These are phyloP conservation scores for Dryas integrifolia DNA, from an alignment of 331 rosid species.

Conservation along the genomic window DNA sequence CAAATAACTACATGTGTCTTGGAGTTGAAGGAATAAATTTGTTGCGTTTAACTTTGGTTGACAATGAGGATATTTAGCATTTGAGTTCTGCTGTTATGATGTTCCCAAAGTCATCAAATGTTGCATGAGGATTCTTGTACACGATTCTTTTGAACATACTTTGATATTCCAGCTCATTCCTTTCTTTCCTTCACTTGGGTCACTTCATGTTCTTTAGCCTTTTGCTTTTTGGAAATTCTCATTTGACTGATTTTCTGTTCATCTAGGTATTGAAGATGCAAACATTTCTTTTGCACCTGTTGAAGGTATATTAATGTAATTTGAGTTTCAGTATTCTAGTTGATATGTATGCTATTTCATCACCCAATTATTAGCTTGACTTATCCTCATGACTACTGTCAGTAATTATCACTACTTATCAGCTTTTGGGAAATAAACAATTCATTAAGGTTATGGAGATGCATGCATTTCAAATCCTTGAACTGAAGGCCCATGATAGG, in stretches of 20 bases:
- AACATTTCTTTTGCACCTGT: conserved; percentile 81
- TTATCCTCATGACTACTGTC: neutral
- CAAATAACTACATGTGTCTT: neutral
- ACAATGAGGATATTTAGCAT: neutral
- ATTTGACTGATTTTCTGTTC: conserved; percentile 31
- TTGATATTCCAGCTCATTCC: neutral
- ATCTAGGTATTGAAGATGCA: conserved; percentile 78
- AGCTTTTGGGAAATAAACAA: neutral
- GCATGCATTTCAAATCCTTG: neutral
- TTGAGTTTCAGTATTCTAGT: conserved; percentile 2
- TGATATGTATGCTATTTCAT: neutral
- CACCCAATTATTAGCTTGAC: neutral
- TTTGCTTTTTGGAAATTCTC: neutral
- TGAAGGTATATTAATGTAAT: conserved; percentile 57
- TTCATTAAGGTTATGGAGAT: neutral
- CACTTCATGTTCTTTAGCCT: neutral
- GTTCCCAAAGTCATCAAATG: neutral
- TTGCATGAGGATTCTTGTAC: neutral
- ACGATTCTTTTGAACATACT: neutral
- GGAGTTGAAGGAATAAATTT: neutral
- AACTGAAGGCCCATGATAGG: neutral
- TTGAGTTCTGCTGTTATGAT: neutral
- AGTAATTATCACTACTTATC: neutral
- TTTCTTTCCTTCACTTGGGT: neutral
- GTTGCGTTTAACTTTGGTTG: neutral